These are phyloP conservation scores for Clarkia xantiana DNA, from an alignment of 345 rosid species.

Conservation along the genomic window DNA sequence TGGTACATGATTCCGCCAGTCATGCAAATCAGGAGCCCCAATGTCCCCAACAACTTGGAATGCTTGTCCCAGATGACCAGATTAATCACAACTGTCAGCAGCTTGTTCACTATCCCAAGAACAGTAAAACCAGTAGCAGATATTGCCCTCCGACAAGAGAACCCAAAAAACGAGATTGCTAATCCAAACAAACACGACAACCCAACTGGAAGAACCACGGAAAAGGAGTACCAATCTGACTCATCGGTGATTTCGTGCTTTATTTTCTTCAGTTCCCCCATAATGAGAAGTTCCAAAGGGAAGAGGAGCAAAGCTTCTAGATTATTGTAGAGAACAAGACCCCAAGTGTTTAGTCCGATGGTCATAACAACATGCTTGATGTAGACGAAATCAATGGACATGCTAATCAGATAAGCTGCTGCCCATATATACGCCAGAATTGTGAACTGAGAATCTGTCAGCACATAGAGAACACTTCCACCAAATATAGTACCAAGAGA, in stretches of 20 bases:
- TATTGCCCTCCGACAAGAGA: slow-evolving; percentile 84
- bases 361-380: slow-evolving; percentile 99
- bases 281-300: slow-evolving; percentile 79
- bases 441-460: slow-evolving; percentile 82
- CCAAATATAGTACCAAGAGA: slow-evolving; percentile 70
- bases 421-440: slow-evolving; percentile 86
- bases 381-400: slow-evolving; percentile 95
- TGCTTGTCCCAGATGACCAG: slow-evolving; percentile 88
- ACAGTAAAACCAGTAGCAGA: slow-evolving; percentile 98
- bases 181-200: slow-evolving; percentile 75
- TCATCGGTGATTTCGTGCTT: slow-evolving; percentile 59
- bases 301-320: slow-evolving; percentile 86
- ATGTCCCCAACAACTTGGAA: slow-evolving; percentile 60
- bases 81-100: slow-evolving; percentile 80
- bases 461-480: slow-evolving; percentile 74
- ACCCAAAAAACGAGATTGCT: slow-evolving; percentile 93
- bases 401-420: slow-evolving; percentile 69
- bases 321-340: slow-evolving; percentile 88
- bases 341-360: slow-evolving; percentile 86
- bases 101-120: slow-evolving; percentile 91
- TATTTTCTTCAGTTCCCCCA: slow-evolving; percentile 90
- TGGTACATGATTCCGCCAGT: slow-evolving; percentile 84
- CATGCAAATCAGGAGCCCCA: slow-evolving; percentile 87
- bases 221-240: slow-evolving; percentile 64
- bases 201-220: slow-evolving; percentile 71